Evolutionary conservation across 208 protist species (phyloP).

Genomic region (Naegleria gruberi): DNA sequence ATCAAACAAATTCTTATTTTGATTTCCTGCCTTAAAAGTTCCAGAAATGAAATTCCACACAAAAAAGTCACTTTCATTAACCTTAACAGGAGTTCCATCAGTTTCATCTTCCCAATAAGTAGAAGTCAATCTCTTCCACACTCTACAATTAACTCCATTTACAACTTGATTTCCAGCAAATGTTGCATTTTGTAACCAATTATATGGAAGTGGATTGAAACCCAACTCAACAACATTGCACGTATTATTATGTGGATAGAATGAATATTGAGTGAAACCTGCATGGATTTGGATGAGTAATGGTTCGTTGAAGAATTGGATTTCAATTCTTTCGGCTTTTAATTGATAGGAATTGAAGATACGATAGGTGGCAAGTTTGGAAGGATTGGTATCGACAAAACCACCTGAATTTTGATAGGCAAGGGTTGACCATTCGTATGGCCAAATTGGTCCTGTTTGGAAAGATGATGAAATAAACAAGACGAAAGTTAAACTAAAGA

Average conservation of each 20-base stretch:
- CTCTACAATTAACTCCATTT: not conserved
- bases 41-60: not conserved
- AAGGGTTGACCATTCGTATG: not conserved
- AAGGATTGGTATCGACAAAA: not conserved
- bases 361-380: not conserved
- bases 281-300: not conserved
- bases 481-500: too few species aligned
- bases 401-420: not conserved
- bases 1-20: not conserved
- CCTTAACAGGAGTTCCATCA: not conserved
- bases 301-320: not conserved
- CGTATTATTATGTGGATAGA: not conserved
- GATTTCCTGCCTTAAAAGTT: not conserved
- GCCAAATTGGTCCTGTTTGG: not conserved
- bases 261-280: not conserved
- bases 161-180: not conserved
- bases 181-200: not conserved
- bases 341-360: not conserved
- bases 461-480: too few species aligned
- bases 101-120: not conserved
- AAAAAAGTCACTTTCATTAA: not conserved
- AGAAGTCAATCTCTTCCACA: not conserved
- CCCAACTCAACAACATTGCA: not conserved
- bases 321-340: not conserved
- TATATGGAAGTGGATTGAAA: not conserved